These are phyloP conservation scores for Eucalyptus pauciflora DNA, from an alignment of 345 rosid species.

Conservation along the genomic window DNA sequence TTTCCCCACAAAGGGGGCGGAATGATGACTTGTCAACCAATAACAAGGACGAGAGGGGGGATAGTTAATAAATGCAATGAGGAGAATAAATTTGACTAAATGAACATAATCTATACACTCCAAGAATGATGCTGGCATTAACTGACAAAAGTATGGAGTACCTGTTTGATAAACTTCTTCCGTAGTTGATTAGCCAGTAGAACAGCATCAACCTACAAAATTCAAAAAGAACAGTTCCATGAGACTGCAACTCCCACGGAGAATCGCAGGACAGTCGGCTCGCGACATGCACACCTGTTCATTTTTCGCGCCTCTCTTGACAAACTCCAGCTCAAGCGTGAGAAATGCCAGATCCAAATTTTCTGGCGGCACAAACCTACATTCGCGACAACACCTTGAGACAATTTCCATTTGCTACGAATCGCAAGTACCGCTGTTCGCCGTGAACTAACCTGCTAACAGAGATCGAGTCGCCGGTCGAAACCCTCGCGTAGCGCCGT, in stretches of 20 bases:
- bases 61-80: neutral
- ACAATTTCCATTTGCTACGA: no score
- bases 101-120: neutral
- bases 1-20: neutral
- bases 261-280: neutral
- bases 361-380: slow-evolving; percentile 74
- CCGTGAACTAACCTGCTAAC: slow-evolving; percentile 39
- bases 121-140: neutral
- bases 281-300: slow-evolving; percentile 44
- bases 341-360: slow-evolving; percentile 64
- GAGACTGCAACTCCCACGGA: neutral
- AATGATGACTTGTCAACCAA: neutral
- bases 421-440: neutral
- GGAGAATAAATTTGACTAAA: neutral
- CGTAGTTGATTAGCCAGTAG: slow-evolving; percentile 60
- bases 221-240: neutral
- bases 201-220: slow-evolving; percentile 81
- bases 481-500: slow-evolving; percentile 69
- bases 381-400: neutral
- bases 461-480: slow-evolving; percentile 62
- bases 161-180: slow-evolving; percentile 76
- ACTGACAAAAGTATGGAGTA: neutral
- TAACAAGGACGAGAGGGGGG: neutral
- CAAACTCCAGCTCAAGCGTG: slow-evolving; percentile 79
- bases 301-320: slow-evolving; percentile 73